A percentile compares a stretch with the other conserved stretches of the same genome.
Evolutionary conservation across 768 basidiomycete species (phyloP).

Genomic region (Boletus edulis): DNA sequence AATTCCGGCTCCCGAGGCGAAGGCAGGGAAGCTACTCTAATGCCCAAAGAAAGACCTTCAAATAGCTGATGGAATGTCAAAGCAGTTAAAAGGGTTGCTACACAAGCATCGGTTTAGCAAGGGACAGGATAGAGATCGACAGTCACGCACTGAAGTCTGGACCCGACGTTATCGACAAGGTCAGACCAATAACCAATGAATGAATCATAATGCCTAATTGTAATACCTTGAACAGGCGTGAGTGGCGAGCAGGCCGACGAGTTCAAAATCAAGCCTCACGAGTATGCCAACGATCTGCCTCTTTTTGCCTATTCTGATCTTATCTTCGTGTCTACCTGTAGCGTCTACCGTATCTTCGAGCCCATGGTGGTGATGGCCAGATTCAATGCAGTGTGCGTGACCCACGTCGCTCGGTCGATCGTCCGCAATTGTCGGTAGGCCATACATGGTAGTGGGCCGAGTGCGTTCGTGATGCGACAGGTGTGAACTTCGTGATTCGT

Average conservation of each 20-base stretch:
- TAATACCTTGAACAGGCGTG: conserved; percentile 50
- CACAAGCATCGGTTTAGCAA: not conserved
- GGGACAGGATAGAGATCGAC: not conserved
- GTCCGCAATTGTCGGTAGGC: conserved; percentile 9
- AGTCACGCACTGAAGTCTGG: conserved; percentile 63
- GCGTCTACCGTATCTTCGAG: conserved; percentile 1
- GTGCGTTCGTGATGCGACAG: conserved; percentile 28
- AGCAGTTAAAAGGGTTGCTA: conserved; percentile 71
- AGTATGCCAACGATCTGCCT: conserved; percentile 74
- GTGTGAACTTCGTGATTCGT: conserved; percentile 30
- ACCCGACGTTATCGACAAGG: conserved; percentile 66
- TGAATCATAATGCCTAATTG: conserved; percentile 87
- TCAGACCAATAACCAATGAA: conserved; percentile 77
- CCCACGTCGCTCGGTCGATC: not conserved
- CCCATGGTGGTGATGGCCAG: conserved; percentile 7
- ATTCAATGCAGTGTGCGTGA: conserved; percentile 1
- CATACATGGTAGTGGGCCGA: conserved; percentile 23
- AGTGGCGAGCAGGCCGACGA: not conserved
- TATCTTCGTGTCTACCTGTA: conserved; percentile 10
- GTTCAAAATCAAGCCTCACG: conserved; percentile 33
- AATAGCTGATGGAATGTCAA: conserved; percentile 83
- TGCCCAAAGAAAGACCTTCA: conserved; percentile 80
- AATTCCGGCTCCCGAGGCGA: conserved; percentile 29
- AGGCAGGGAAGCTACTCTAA: conserved; percentile 71
- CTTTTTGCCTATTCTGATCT: conserved; percentile 45